Base-by-base conservation (phyloP, 768 basidiomycete species). In the Boletus sp. region DNA sequence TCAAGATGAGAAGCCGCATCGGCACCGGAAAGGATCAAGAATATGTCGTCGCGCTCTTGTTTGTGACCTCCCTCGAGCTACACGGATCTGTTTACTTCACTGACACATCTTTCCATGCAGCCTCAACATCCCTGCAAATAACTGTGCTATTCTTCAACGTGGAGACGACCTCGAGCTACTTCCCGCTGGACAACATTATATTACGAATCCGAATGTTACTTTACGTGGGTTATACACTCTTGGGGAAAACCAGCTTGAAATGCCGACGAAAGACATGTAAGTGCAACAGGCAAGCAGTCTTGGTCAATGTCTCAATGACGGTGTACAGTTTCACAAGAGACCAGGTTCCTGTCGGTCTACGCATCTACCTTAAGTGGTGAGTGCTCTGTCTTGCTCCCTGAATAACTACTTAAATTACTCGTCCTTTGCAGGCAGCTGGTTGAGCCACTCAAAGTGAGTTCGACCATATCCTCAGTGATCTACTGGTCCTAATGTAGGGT, bases 231-330 rank as follows among this genome's bases (percentile, higher is more conserved):
- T 92, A 19, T 92, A 83, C 69, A 89, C 90, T 1, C 79, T 88
- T 3, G 90, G 90, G 29, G 90, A 92, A 67, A 90, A 88, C 61
- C 90, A 92, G 67, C 68, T 89, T 29, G 90, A 91, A 67, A 87
- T 91, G 85, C 89, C 90, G 4, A 91, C 89, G 8, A 91, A 91
- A 70, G 88, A 90, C 59, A 90, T 90, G 87, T 87, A 61, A 61
- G 85, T 72, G 13, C 37, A 47, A 5, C 13, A 19, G 14, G 8
- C 7, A 41, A 19, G 14, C 15, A 42, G 10, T 38, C 25, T 2
- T 8, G 23, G 41, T 19, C 3, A 1, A 14, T 39, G 9, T 43
- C 40, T 46, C 32, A 55, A 39, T 40, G 8, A 45, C 47, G 41
- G 15, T 13, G 17, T 33, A 11, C 56, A 88, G 88, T 60, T 92